Conservation (phyloP, 139 green algal genomes). For the Limnomonas spitsbergensis region DNA sequence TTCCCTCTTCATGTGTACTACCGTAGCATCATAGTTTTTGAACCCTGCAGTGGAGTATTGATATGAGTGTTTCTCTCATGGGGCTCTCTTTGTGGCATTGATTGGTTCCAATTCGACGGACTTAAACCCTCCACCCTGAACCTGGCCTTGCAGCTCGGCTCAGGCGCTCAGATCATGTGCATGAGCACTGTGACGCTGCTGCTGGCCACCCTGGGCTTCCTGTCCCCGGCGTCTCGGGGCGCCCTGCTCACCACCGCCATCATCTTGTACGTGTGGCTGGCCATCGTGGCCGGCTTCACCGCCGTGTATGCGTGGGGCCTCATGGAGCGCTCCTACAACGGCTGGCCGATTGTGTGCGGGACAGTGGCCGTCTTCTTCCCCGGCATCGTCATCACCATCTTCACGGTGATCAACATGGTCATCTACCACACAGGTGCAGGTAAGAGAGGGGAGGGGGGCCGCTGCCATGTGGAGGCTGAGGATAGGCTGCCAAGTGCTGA, state of each 20-base stretch:
- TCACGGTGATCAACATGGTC: conserved; percentile 80
- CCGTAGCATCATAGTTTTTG: too few species aligned
- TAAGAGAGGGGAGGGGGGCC: too few species aligned
- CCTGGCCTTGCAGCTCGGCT: conserved; percentile 39
- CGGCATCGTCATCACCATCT: conserved; percentile 72
- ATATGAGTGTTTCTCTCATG: not conserved
- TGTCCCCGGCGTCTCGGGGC: conserved; percentile 86
- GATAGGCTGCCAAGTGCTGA: not conserved
- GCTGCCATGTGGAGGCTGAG: not conserved
- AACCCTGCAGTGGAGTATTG: too few species aligned
- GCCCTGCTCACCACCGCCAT: conserved; percentile 79
- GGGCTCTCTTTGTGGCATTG: not conserved
- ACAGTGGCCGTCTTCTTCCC: conserved; percentile 77
- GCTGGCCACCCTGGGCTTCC: conserved; percentile 89
- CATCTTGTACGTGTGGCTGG: conserved; percentile 26
- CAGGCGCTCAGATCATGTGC: conserved; percentile 83
- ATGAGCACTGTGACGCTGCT: conserved; percentile 77
- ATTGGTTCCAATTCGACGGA: too few species aligned
- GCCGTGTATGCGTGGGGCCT: conserved; percentile 78
- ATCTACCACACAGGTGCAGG: conserved; percentile 68
- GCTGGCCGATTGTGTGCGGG: conserved; percentile 52
- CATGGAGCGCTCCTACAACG: conserved; percentile 72
- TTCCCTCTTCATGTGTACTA: too few species aligned
- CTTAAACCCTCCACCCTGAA: not conserved
- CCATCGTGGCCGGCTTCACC: conserved; percentile 57